phyloP scores from a whole-genome alignment of 257 asterid genomes.

The Penstemon barbatus region DNA sequence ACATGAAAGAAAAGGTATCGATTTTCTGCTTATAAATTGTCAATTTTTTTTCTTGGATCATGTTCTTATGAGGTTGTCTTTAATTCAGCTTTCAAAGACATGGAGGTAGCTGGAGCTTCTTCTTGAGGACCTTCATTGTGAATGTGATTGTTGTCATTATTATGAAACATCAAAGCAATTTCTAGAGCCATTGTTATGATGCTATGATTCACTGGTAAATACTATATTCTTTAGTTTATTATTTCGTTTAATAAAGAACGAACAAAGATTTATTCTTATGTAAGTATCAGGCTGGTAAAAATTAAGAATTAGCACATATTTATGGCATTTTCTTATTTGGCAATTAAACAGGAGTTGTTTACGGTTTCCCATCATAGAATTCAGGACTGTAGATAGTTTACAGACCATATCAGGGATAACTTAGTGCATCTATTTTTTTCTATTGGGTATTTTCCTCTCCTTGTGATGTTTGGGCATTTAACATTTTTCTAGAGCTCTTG shows the following conservation, averaged over 20 bases:
- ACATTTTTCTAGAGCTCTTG: no score
- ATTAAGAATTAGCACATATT: no score
- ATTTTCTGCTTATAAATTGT: constrained; percentile 10
- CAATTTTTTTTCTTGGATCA: background rate
- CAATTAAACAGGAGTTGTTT: no score
- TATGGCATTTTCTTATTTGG: no score
- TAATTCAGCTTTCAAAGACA: constrained; percentile 76
- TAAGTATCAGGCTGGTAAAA: no score
- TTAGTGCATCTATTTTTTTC: no score
- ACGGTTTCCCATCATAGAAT: no score
- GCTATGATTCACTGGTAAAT: constrained; percentile 82
- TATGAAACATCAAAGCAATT: constrained; percentile 88
- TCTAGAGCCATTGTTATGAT: constrained; percentile 76
- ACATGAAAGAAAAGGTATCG: constrained; percentile 79
- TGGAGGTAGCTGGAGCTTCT: constrained; percentile 82
- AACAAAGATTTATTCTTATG: no score
- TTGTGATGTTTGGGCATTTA: no score
- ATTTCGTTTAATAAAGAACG: background rate
- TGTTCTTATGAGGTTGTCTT: background rate
- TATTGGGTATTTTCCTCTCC: no score
- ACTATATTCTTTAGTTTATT: constrained; percentile 8
- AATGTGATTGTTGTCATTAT: constrained; percentile 69
- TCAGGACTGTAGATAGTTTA: no score
- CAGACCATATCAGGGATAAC: no score
- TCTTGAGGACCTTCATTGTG: constrained; percentile 93